Percentiles rank a stretch among this genome's conserved stretches.
Evolutionary conservation across 805 yeast genomes (phyloP).

Genomic region (Torulaspora maleeae): DNA sequence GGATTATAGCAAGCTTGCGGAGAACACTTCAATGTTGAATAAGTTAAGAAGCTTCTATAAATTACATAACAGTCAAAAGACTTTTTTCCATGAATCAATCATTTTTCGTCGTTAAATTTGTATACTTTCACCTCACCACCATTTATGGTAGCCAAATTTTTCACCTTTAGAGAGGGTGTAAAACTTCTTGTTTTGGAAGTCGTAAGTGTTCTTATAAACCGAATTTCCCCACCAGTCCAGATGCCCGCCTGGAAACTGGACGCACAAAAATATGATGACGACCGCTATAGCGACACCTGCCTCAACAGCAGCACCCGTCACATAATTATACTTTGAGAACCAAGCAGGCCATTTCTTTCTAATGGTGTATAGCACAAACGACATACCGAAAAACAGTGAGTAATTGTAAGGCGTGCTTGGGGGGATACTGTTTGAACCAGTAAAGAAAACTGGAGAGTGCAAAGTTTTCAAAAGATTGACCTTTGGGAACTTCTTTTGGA

Average conservation of each 20-base stretch:
- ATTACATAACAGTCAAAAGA: too few relatives aligned
- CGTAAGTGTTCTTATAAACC: conserved; percentile 42
- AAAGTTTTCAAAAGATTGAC: conserved; percentile 36
- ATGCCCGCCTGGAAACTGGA: conserved; percentile 43
- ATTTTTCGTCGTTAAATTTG: too few relatives aligned
- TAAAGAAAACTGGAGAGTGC: conserved; percentile 61
- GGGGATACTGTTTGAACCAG: conserved; percentile 58
- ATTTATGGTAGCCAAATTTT: conserved; percentile 46
- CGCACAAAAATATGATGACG: conserved; percentile 49
- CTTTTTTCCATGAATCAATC: neutral
- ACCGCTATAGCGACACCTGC: conserved; percentile 62
- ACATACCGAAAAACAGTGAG: conserved; percentile 47
- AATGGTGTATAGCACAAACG: conserved; percentile 43
- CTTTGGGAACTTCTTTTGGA: conserved; percentile 31
- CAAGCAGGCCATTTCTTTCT: conserved; percentile 47
- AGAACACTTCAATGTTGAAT: too few relatives aligned
- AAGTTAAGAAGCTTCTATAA: too few relatives aligned
- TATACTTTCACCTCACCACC: conserved; percentile 37
- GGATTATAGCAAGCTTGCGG: too few relatives aligned
- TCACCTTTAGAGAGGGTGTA: conserved; percentile 40
- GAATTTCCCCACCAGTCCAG: conserved; percentile 58
- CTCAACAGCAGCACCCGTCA: conserved; percentile 56
- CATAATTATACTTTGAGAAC: conserved; percentile 59
- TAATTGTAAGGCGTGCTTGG: conserved; percentile 72
- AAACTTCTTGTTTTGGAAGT: conserved; percentile 33